Evolutionary conservation across 2,329 filamentous ascomycete genomes (phyloP).

Genomic region (Fusarium solani-melongenae): DNA sequence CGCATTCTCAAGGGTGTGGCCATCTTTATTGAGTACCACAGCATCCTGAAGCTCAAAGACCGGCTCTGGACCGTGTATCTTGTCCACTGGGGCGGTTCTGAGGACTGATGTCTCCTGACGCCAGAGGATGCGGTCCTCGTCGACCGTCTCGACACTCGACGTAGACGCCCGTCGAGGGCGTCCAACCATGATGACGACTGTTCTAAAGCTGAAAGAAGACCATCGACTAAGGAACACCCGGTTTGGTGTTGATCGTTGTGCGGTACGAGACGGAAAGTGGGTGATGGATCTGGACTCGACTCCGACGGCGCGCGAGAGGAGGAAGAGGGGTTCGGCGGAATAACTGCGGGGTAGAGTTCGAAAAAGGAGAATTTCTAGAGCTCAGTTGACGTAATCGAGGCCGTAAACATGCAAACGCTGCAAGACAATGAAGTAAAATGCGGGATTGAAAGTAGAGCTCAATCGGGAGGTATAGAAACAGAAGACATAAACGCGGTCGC

Average conservation of each 20-base stretch:
- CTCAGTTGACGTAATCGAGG: not conserved
- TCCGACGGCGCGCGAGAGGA: not conserved
- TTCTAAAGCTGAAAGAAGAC: slow-evolving; percentile 5
- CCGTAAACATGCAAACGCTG: not conserved
- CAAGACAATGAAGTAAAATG: not conserved
- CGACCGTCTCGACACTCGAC: slow-evolving; percentile 58
- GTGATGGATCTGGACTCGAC: not conserved
- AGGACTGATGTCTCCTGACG: slow-evolving; percentile 50
- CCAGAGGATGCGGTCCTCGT: slow-evolving; percentile 51
- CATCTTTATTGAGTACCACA: slow-evolving; percentile 66
- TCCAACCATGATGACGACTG: slow-evolving; percentile 52
- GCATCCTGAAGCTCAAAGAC: slow-evolving; percentile 71
- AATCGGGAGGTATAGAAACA: not conserved
- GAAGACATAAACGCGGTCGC: slow-evolving; percentile 29
- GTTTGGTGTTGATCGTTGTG: slow-evolving; percentile 2
- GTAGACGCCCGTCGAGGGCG: slow-evolving; percentile 56
- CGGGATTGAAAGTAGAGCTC: not conserved
- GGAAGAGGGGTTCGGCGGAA: not conserved
- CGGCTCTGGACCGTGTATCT: slow-evolving; percentile 65
- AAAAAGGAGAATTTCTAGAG: too few species aligned
- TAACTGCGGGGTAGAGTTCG: not conserved
- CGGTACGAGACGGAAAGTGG: not conserved
- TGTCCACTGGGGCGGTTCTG: slow-evolving; percentile 38
- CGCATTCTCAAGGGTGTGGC: slow-evolving; percentile 67
- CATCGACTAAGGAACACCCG: slow-evolving; percentile 21